phyloP scores from a whole-genome alignment of 2,329 filamentous ascomycete species.

The Periconia sp. region DNA sequence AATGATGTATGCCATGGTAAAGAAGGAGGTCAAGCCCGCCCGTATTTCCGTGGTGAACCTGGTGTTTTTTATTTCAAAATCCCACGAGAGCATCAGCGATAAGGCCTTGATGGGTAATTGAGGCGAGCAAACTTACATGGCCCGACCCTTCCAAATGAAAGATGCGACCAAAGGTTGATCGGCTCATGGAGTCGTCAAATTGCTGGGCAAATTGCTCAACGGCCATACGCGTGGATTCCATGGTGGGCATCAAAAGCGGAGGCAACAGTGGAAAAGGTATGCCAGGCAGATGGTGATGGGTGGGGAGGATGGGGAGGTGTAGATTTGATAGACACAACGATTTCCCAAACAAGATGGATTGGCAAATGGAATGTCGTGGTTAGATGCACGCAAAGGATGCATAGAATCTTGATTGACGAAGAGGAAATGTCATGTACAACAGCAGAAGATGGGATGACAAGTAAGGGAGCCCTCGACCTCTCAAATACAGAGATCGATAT shows the following conservation, averaged over 20 bases:
- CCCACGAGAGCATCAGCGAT: constrained; percentile 48
- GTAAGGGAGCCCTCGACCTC: constrained; percentile 14
- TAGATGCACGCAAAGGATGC: constrained; percentile 1
- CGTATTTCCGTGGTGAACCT: constrained; percentile 81
- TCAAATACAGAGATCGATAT: constrained; percentile 17
- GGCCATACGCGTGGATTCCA: constrained; percentile 23
- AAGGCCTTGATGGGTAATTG: not conserved
- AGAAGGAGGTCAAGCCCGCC: constrained; percentile 73
- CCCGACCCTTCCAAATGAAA: constrained; percentile 82
- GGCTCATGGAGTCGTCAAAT: constrained; percentile 27
- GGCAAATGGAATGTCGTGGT: not conserved
- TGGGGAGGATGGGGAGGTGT: not conserved
- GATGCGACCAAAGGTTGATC: constrained; percentile 43
- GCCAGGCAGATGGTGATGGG: too few species aligned
- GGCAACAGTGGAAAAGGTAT: not conserved
- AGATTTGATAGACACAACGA: too few species aligned
- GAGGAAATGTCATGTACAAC: constrained; percentile 7
- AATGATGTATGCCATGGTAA: constrained; percentile 49
- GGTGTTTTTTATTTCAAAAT: constrained; percentile 71
- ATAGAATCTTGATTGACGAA: constrained; percentile 1
- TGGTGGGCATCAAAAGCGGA: constrained; percentile 11
- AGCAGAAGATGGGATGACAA: constrained; percentile 5
- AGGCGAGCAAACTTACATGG: constrained; percentile 62
- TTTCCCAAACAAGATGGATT: not conserved
- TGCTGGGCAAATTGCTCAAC: constrained; percentile 25